These are phyloP conservation scores for Plasmodium ovale DNA, from an alignment of 169 alveolate species.

Conservation along the genomic window DNA sequence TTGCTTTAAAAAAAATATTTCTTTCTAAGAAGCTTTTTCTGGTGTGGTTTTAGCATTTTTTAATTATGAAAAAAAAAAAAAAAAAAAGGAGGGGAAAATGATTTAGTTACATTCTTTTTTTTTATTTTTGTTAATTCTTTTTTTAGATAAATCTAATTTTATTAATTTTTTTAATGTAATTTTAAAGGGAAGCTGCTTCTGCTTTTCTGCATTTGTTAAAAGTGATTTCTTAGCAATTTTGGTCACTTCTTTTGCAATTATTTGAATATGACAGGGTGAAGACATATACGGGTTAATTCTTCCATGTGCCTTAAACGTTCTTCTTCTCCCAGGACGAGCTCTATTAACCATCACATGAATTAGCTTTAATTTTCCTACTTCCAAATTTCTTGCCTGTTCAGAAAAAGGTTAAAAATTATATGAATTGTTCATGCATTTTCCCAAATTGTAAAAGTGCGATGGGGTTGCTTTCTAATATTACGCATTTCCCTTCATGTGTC, in stretches of 20 bases:
- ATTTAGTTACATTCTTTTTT: too few relatives aligned
- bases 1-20: too few relatives aligned
- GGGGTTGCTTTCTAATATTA: not conserved
- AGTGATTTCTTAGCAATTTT: slow-evolving; percentile 77
- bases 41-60: too few relatives aligned
- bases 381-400: slow-evolving; percentile 92
- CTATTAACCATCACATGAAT: slow-evolving; percentile 95
- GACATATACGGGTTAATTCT: slow-evolving; percentile 95
- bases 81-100: too few relatives aligned
- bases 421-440: not conserved
- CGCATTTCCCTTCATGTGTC: not conserved
- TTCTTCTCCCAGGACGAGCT: slow-evolving; percentile 97
- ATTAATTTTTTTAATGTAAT: slow-evolving; percentile 66
- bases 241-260: slow-evolving; percentile 89
- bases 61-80: too few relatives aligned
- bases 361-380: slow-evolving; percentile 91
- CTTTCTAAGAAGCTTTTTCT: too few relatives aligned
- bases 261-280: slow-evolving; percentile 92
- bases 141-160: slow-evolving; percentile 55
- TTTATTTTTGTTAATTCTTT: slow-evolving; percentile 10
- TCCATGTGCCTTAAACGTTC: slow-evolving; percentile 99
- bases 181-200: slow-evolving; percentile 43
- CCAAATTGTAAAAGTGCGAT: slow-evolving; percentile 5
- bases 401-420: not conserved
- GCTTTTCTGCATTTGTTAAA: slow-evolving; percentile 47